Conservation (phyloP, 169 alveolate genomes). For the Plasmodium berghei region DNA sequence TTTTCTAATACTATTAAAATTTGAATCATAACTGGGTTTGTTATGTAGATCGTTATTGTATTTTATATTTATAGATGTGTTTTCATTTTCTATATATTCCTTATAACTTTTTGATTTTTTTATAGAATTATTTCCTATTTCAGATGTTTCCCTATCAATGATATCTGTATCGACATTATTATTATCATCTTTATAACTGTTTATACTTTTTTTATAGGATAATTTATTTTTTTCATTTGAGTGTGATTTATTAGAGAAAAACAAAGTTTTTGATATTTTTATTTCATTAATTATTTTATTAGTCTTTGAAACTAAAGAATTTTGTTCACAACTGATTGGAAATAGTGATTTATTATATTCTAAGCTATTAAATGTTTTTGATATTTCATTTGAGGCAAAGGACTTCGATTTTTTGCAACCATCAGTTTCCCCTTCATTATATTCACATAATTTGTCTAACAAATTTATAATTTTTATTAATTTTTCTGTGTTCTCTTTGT, state of each 20-base stretch:
- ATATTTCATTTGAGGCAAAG: slow-evolving; percentile 40
- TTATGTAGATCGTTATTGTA: too few relatives aligned
- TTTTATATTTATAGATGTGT: too few relatives aligned
- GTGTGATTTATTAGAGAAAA: slow-evolving; percentile 32
- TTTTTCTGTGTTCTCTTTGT: slow-evolving; percentile 60
- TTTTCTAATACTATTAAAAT: too few relatives aligned
- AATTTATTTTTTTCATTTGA: slow-evolving; percentile 17
- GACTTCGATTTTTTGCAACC: slow-evolving; percentile 11
- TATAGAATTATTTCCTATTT: too few relatives aligned
- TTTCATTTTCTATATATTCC: too few relatives aligned
- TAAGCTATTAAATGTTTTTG: slow-evolving; percentile 36
- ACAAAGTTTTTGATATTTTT: slow-evolving; percentile 62
- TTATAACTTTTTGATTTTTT: too few relatives aligned
- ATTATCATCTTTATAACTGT: too few relatives aligned
- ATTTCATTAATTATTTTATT: slow-evolving; percentile 58
- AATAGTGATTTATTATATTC: slow-evolving; percentile 27
- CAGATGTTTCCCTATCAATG: too few relatives aligned
- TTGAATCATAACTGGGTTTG: too few relatives aligned
- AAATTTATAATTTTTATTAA: slow-evolving; percentile 40
- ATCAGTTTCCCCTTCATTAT: slow-evolving; percentile 4
- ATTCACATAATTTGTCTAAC: slow-evolving; percentile 42
- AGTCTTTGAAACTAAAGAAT: slow-evolving; percentile 9
- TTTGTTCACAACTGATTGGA: slow-evolving; percentile 39
- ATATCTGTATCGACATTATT: too few relatives aligned
- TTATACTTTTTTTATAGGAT: too few relatives aligned